These are phyloP conservation scores for Crucihimalaya himalaica DNA, from an alignment of 345 rosid species.

Conservation along the genomic window DNA sequence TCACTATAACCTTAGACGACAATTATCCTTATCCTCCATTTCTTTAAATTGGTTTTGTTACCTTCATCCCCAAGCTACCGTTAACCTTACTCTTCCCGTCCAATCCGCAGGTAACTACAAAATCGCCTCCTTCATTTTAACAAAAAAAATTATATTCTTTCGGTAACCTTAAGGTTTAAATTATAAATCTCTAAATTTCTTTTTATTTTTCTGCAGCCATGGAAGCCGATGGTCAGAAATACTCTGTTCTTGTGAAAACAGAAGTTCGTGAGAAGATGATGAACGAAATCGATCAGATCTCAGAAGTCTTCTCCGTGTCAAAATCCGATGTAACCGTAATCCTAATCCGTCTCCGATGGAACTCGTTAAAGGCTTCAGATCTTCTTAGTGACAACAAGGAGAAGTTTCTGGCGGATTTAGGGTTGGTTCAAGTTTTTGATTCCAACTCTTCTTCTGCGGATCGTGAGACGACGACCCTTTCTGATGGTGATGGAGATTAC, in stretches of 20 bases:
- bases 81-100: background rate
- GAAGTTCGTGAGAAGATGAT: conserved; percentile 5
- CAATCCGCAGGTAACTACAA: background rate
- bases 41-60: background rate
- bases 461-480: background rate
- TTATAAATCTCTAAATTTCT: background rate
- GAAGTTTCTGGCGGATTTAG: conserved; percentile 8
- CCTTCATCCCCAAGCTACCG: conserved; percentile 10
- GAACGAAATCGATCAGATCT: conserved; percentile 1
- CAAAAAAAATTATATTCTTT: background rate
- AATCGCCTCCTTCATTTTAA: background rate
- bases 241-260: conserved; percentile 1
- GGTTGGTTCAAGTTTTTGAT: conserved; percentile 3
- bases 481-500: background rate
- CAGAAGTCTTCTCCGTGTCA: conserved; percentile 16
- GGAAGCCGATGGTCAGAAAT: conserved; percentile 5
- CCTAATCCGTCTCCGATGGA: conserved; percentile 24
- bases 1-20: background rate
- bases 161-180: background rate
- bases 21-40: background rate
- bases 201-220: background rate
- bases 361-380: conserved; percentile 12
- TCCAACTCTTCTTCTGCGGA: background rate
- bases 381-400: conserved; percentile 23
- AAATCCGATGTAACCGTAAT: conserved; percentile 10